Evolutionary conservation across 257 asterid species (phyloP).

Genomic region (Solanum corneliomulleri): DNA sequence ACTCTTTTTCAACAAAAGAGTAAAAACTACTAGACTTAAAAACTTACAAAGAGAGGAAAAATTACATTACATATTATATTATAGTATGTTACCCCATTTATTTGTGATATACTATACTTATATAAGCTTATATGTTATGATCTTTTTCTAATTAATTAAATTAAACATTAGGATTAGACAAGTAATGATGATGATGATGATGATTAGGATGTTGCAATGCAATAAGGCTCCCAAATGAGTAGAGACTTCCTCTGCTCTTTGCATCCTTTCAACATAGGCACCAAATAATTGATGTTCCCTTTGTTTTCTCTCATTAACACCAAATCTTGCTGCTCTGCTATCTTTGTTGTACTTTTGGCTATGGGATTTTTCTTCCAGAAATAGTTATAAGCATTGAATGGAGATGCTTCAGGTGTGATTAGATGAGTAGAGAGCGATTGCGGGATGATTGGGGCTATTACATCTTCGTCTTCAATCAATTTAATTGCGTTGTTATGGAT

Average conservation of each 20-base stretch:
- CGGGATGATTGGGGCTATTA: not conserved
- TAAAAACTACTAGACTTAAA: not conserved
- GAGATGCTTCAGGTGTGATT: not conserved
- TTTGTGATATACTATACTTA: not conserved
- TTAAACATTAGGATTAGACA: not conserved
- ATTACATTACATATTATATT: not conserved
- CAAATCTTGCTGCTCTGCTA: not conserved
- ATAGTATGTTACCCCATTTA: not conserved
- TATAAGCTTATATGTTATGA: not conserved
- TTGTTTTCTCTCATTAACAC: conserved; percentile 1
- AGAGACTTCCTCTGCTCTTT: conserved; percentile 1
- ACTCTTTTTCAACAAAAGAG: not conserved
- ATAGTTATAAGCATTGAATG: not conserved
- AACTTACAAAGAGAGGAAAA: conserved; percentile 1
- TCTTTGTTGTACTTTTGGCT: not conserved
- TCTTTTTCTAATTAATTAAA: not conserved
- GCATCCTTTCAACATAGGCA: conserved; percentile 1
- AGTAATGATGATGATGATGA: not conserved
- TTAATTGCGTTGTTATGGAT: not conserved
- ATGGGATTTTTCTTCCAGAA: conserved; percentile 2
- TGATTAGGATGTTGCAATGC: conserved; percentile 6
- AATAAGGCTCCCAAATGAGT: conserved; percentile 1
- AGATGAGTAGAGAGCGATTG: not conserved
- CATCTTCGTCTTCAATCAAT: not conserved
- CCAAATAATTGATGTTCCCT: not conserved